Percentiles rank a stretch among this genome's conserved stretches.
phyloP scores from a whole-genome alignment of 352 stramenopile genomes.

The Phytophthora capsici region DNA sequence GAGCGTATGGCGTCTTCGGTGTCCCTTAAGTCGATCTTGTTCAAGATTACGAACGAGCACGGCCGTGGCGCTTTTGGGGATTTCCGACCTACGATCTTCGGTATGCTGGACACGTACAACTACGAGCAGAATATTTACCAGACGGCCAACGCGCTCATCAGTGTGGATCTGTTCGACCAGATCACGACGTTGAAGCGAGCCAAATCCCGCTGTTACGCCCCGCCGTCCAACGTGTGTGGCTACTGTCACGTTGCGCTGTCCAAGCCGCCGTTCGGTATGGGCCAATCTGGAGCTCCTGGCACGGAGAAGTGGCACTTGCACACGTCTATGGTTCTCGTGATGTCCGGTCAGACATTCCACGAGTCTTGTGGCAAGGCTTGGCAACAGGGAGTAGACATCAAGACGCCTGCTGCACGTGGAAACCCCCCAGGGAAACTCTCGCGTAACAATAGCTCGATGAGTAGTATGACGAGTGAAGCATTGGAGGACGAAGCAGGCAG shows the following conservation, averaged over 20 bases:
- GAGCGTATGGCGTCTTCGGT: slow-evolving; percentile 95
- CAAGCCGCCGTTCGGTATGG: slow-evolving; percentile 88
- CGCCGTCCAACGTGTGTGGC: slow-evolving; percentile 73
- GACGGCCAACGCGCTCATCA: slow-evolving; percentile 85
- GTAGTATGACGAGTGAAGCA: slow-evolving; percentile 37
- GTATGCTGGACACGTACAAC: slow-evolving; percentile 94
- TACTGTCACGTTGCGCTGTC: slow-evolving; percentile 87
- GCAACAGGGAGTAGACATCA: slow-evolving; percentile 78
- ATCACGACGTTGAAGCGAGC: slow-evolving; percentile 82
- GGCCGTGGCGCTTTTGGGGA: slow-evolving; percentile 93
- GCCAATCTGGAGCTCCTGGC: slow-evolving; percentile 62
- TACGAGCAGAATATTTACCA: slow-evolving; percentile 92
- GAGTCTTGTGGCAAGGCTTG: slow-evolving; percentile 87
- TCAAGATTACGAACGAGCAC: slow-evolving; percentile 96
- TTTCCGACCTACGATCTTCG: slow-evolving; percentile 94
- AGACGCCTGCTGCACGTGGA: slow-evolving; percentile 42
- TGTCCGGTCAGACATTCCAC: slow-evolving; percentile 83
- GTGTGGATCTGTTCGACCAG: slow-evolving; percentile 84
- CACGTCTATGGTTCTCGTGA: slow-evolving; percentile 85
- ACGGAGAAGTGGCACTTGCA: slow-evolving; percentile 87
- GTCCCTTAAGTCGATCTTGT: slow-evolving; percentile 92
- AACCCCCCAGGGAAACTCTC: slow-evolving; percentile 37
- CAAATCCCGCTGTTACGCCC: slow-evolving; percentile 72
- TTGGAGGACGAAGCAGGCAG: slow-evolving; percentile 62
- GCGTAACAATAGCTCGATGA: slow-evolving; percentile 54